Conservation (phyloP, 805 yeast species). For the Nakazawaea wyomingensis region DNA sequence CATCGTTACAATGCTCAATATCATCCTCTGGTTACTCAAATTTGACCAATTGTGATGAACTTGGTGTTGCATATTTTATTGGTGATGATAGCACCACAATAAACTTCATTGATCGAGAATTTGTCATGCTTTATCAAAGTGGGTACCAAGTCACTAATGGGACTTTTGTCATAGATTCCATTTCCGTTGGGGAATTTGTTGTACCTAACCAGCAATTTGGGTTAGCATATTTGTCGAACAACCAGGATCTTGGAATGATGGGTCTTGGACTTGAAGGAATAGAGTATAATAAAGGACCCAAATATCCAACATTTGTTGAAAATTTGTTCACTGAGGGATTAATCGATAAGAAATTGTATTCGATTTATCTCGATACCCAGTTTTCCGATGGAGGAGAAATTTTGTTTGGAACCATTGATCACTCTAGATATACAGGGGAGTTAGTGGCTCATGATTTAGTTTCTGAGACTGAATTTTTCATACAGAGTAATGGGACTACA, state of each 20-base stretch:
- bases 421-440: constrained; percentile 20
- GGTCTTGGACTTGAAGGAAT: constrained; percentile 18
- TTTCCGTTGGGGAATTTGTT: constrained; percentile 13
- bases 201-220: constrained; percentile 18
- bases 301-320: constrained; percentile 20
- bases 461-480: constrained; percentile 15
- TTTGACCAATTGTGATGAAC: constrained; percentile 7
- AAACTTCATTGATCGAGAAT: neutral
- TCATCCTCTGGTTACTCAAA: constrained; percentile 12
- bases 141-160: constrained; percentile 15
- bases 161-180: constrained; percentile 16
- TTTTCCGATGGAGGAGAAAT: constrained; percentile 21
- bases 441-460: constrained; percentile 13
- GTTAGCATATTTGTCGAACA: constrained; percentile 14
- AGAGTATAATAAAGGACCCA: constrained; percentile 5
- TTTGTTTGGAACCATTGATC: constrained; percentile 28
- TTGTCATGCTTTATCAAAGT: constrained; percentile 3
- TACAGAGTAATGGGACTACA: constrained; percentile 15
- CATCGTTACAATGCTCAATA: constrained; percentile 11
- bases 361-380: constrained; percentile 23
- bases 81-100: neutral
- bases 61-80: constrained; percentile 8
- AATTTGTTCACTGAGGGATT: constrained; percentile 22
- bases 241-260: constrained; percentile 14
- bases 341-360: constrained; percentile 22